Evolutionary conservation across 2,329 filamentous ascomycete genomes (phyloP).

Genomic region (Aspergillus fijiensis): DNA sequence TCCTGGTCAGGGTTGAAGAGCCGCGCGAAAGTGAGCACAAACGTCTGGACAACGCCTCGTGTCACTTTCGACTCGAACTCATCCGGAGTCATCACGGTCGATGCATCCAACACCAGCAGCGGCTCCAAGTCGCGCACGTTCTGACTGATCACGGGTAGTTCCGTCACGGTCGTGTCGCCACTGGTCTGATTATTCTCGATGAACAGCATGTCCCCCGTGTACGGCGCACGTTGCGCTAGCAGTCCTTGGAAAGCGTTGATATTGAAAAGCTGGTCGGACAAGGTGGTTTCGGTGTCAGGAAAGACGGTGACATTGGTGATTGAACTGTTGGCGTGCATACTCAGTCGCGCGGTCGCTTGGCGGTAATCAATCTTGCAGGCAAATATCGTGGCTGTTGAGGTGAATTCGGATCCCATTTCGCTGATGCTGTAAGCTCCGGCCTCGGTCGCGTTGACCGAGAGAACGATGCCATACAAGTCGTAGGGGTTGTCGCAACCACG

Average conservation of each 20-base stretch:
- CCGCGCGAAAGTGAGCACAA: constrained; percentile 32
- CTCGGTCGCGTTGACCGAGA: constrained; percentile 30
- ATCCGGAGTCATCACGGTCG: constrained; percentile 27
- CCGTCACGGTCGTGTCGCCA: constrained; percentile 27
- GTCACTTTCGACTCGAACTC: constrained; percentile 30
- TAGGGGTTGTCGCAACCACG: constrained; percentile 29
- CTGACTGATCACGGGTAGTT: constrained; percentile 34
- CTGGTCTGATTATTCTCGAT: constrained; percentile 30
- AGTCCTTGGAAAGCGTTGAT: constrained; percentile 33
- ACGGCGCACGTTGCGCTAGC: constrained; percentile 31
- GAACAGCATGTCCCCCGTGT: constrained; percentile 37
- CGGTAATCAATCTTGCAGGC: constrained; percentile 33
- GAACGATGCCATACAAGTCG: constrained; percentile 35
- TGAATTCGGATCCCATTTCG: constrained; percentile 16
- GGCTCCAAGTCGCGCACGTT: constrained; percentile 32
- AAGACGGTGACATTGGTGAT: constrained; percentile 27
- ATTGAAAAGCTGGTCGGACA: constrained; percentile 28
- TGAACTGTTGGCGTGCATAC: constrained; percentile 38
- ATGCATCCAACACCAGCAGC: constrained; percentile 30
- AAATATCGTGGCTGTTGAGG: constrained; percentile 30
- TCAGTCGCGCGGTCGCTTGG: constrained; percentile 28
- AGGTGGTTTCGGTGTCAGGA: constrained; percentile 17
- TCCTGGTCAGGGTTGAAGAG: constrained; percentile 31
- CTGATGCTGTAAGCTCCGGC: constrained; percentile 9
- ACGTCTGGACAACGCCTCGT: constrained; percentile 30